Evolutionary conservation across 75 land plant genomes (phyloP), one percentile per base, ranked within the genome.

Genomic region (Ceratopteris richardii): DNA sequence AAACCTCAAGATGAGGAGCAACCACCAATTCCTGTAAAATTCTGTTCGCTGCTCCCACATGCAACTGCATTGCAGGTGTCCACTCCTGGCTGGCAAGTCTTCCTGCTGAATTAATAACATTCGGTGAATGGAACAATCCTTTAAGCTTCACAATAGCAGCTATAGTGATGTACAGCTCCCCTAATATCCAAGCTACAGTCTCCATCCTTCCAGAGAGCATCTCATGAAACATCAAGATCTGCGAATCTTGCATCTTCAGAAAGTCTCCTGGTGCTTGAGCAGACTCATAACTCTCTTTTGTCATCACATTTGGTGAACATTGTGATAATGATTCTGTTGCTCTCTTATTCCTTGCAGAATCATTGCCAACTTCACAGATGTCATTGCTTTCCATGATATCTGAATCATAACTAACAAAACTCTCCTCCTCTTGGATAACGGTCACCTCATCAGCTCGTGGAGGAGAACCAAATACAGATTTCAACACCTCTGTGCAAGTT

Each of bases 101-200:
- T 4, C 16, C 37, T 57, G 6, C 28, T 19, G 43, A 16, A 20
- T 41, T 46, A 28, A 54, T 14, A 18, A 60, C 55, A 53, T 66
- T 66, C 3, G 74, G 74, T 27, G 74, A 71, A 43, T 2, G 58
- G 33, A 63, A 59, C 56, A 71, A 65, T 31, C 74, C 65, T 41
- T 65, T 67, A 13, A 71, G 33, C 30, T 52, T 57, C 27, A 71
- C 56, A 42, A 71, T 17, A 17, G 74, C 74, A 29, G 56, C 74
- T 14, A 71, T 60, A 13, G 74, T 54, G 31, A 64, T 57, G 46
- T 51, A 73, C 16, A 66, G 43, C 58, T 73, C 76, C 37, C 76
- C 76, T 24, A 73, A 40, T n/a, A 70, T 33, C 23, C 61, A 54
- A 33, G 64, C 60, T 20, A 28, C 21, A 19, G 28, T 52, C 6